Percentiles rank a stretch among this genome's conserved stretches.
phyloP scores from a whole-genome alignment of 768 basidiomycete genomes.

The Tephrocybe sp. region DNA sequence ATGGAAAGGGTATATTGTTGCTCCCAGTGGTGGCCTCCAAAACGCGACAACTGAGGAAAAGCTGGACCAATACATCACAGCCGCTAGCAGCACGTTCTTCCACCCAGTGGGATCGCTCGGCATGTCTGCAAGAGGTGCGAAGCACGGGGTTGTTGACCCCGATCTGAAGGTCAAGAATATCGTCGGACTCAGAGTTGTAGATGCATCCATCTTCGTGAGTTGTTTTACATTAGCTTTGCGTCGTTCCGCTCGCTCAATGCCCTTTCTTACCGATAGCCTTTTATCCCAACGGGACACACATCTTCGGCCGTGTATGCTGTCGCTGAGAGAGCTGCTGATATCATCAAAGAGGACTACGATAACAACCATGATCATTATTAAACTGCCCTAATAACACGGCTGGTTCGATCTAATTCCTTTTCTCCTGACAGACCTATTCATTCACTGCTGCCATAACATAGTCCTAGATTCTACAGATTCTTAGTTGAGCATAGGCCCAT shows the following conservation, averaged over 20 bases:
- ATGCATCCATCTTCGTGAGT: conserved; percentile 28
- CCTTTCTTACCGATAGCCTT: conserved; percentile 13
- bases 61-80: conserved; percentile 24
- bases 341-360: background rate
- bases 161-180: conserved; percentile 30
- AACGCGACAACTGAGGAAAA: conserved; percentile 24
- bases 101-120: conserved; percentile 20
- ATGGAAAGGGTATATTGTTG: conserved; percentile 8
- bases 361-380: too few relatives aligned
- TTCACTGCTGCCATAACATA: too few relatives aligned
- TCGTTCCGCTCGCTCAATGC: background rate
- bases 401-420: too few relatives aligned
- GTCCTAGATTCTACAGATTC: too few relatives aligned
- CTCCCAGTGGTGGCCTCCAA: conserved; percentile 16
- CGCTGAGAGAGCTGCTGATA: conserved; percentile 13
- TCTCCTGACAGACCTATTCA: too few relatives aligned
- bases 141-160: conserved; percentile 30
- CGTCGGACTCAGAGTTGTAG: conserved; percentile 29
- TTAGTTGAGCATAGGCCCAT: too few relatives aligned
- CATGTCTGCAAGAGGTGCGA: conserved; percentile 24
- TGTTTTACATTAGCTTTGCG: background rate
- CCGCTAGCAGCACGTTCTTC: conserved; percentile 17
- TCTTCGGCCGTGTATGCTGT: conserved; percentile 20
- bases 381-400: too few relatives aligned
- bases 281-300: conserved; percentile 21